A percentile compares a stretch with the other conserved stretches of the same genome.
Evolutionary conservation across 2,329 filamentous ascomycete species (phyloP).

Genomic region (Diplodia mutila): DNA sequence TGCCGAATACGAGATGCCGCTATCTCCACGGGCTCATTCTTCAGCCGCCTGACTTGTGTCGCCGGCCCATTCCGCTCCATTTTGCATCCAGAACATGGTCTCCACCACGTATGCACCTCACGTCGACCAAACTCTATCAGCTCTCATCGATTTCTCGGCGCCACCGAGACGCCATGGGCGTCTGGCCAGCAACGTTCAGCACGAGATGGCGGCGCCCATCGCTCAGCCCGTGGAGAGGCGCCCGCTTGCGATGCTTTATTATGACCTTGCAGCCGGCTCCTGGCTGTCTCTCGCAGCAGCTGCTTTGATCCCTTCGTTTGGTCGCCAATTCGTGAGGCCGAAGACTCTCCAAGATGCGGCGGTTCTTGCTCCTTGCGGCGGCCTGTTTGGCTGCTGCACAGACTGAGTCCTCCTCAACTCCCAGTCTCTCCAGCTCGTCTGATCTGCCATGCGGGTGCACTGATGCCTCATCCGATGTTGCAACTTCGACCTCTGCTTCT

Average conservation of each 20-base stretch:
- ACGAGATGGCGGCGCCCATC: neutral
- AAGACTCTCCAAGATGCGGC: neutral
- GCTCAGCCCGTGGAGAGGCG: neutral
- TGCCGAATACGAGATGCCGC: neutral
- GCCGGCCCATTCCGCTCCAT: neutral
- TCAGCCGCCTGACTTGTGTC: neutral
- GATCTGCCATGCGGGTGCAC: neutral
- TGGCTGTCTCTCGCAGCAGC: neutral
- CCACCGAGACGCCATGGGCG: neutral
- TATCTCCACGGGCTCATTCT: neutral
- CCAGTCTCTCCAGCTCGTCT: neutral
- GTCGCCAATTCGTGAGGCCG: neutral
- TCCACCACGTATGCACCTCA: too few relatives aligned
- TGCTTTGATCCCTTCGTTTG: neutral
- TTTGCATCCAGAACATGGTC: neutral
- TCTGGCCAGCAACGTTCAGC: slow-evolving; percentile 7
- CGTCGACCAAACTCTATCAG: neutral
- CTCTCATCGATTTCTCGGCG: neutral
- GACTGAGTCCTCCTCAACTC: neutral
- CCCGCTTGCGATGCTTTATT: neutral
- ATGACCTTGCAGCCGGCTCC: neutral
- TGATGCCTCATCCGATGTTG: neutral
- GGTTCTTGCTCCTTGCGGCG: slow-evolving; percentile 4
- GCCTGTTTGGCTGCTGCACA: slow-evolving; percentile 10
- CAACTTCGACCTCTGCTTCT: neutral